Evolutionary conservation across 768 basidiomycete genomes (phyloP), one percentile per base, ranked within the genome.

Genomic region (Mycena vulgaris): DNA sequence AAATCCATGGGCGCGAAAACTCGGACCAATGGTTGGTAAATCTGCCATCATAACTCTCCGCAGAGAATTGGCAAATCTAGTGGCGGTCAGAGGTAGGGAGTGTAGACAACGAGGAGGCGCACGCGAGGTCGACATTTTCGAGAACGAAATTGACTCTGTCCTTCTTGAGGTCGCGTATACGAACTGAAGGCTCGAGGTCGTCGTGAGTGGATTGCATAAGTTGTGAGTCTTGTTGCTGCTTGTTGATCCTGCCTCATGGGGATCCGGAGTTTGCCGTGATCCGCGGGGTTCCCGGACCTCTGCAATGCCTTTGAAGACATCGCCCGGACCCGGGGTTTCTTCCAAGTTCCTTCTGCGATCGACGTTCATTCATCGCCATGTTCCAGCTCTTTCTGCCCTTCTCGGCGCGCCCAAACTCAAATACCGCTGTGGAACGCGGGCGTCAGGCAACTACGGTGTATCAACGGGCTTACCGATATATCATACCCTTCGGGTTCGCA

Each of bases 61-160:
- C 45, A 99, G 78, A 8, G 97, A 97, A 82, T 99, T 99, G 62
- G 97, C 97, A 75, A 97, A 93, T 52, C 96, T 96, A 60, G 39
- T 23, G 73, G 39, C 39, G 49, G 67, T 47, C 42, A 19, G 71
- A 48, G 47, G 53, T 66, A 56, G n/a, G 70, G 63, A 66, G 58
- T 19, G 56, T 23, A 53, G 48, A 17, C 47, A 62, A 62, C 56
- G 53, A 51, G 67, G 39, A 52, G 27, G 52, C 95, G 80, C 80
- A 97, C 96, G 94, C 95, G 78, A 98, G 88, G 82, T 99, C 97
- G 40, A 98, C 97, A 88, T 98, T 97, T 79, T 95, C 93, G 14
- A 99, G 85, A 16, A 97, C 92, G 76, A 99, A 99, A 76, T 95
- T 93, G 70, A 96, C 95, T 68, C 89, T 86, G 77, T 97, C 95